Evolutionary conservation across 2,329 filamentous ascomycete genomes (phyloP), one percentile per base, ranked within the genome.

Genomic region (Didymella lethalis): DNA sequence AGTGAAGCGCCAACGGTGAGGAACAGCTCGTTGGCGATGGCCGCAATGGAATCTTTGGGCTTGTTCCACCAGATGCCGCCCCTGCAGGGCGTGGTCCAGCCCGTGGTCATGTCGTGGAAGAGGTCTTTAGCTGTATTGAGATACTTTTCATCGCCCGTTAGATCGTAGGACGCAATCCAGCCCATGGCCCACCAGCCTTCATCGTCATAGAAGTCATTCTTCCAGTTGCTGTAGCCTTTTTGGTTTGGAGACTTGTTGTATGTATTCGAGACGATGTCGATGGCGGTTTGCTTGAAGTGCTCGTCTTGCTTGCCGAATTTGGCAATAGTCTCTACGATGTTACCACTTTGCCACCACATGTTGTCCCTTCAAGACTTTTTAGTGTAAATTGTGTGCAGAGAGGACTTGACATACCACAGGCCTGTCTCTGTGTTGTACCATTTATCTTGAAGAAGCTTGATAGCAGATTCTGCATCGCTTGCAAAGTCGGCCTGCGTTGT

Each of bases 181-280:
- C 79, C 86, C 57, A 88, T 78, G 10, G 82, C 85, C 86, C 86
- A 88, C 86, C 86, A 88, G n/a, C 84, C 82, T 68, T 85, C 83
- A 65, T 88, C 86, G 62, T 88, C 86, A 63, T 85, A 86, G 58
- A 76, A 86, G 7, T 82, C 79, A 59, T 86, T 84, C 54, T 82
- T 71, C 67, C 84, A 86, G 20, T 63, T 59, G 0, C 58, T 69
- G 29, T 64, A 66, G 12, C 67, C 69, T 11, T 64, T 57, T 38
- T 67, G 66, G 18, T 74, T 70, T 11, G 62, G 59, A 0, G 72
- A 71, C 47, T 76, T 76, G 31, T 65, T 59, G 50, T 72, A 75
- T 16, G 75, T 77, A 54, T 72, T 77, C 50, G 68, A 67, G 28
- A 75, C 57, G 31, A 76, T 74, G 40, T 71, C 61, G 10, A 63